Conservation (phyloP, 495 filamentous ascomycete species). For the Neurospora sp. region DNA sequence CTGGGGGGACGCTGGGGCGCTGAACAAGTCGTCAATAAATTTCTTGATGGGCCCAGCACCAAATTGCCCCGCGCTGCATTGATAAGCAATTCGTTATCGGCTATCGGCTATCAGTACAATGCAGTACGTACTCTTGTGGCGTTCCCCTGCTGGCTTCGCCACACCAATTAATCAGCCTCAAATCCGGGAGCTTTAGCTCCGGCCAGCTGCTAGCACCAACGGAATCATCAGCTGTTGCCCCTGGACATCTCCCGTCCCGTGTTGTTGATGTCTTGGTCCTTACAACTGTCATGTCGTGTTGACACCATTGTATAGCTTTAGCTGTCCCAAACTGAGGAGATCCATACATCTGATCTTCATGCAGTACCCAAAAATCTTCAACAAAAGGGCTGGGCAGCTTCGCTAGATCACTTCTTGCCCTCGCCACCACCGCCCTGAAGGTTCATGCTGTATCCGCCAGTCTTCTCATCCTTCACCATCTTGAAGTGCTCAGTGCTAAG, state of each 20-base stretch:
- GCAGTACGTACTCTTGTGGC: not conserved
- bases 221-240: not conserved
- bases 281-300: not conserved
- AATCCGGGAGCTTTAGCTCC: not conserved
- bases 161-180: not conserved
- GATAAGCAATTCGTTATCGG: slow-evolving; percentile 3
- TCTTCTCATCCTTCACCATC: slow-evolving; percentile 80
- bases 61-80: slow-evolving; percentile 6
- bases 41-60: slow-evolving; percentile 2
- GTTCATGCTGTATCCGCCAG: slow-evolving; percentile 87
- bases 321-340: not conserved
- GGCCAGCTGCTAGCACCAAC: not conserved
- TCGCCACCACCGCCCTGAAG: slow-evolving; percentile 45
- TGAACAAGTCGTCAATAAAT: slow-evolving; percentile 3
- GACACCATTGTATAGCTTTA: not conserved
- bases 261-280: not conserved
- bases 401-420: not conserved
- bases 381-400: not conserved
- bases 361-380: not conserved
- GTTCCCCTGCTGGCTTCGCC: not conserved
- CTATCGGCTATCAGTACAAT: not conserved
- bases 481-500: slow-evolving; percentile 89
- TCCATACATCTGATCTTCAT: not conserved
- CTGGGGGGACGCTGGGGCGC: not conserved
- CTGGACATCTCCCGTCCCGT: not conserved